Evolutionary conservation across 768 basidiomycete genomes (phyloP).

Genomic region (Strobilomyces echinocephalus): DNA sequence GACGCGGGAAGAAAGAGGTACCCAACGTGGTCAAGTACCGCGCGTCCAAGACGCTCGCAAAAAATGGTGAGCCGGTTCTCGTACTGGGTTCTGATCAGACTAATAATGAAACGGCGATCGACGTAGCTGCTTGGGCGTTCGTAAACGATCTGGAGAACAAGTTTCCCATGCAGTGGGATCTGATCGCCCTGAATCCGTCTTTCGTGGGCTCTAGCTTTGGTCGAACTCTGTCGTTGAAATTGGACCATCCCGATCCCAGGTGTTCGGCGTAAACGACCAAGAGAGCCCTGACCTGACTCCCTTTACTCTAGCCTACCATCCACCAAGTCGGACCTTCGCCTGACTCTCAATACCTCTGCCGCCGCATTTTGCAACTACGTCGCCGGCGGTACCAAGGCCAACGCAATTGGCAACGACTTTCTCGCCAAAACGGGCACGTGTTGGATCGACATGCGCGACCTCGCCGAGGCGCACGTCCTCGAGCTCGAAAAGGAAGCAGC

Average conservation of each 20-base stretch:
- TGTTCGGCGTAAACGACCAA: slow-evolving; percentile 29
- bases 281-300: slow-evolving; percentile 14
- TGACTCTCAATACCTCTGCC: slow-evolving; percentile 38
- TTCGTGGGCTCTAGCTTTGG: slow-evolving; percentile 21
- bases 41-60: slow-evolving; percentile 62
- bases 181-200: slow-evolving; percentile 39
- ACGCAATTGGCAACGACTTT: slow-evolving; percentile 23
- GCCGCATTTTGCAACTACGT: slow-evolving; percentile 33
- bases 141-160: slow-evolving; percentile 29
- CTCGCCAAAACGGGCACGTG: slow-evolving; percentile 21
- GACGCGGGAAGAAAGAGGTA: slow-evolving; percentile 33
- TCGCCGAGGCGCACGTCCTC: slow-evolving; percentile 48
- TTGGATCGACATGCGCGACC: slow-evolving; percentile 54
- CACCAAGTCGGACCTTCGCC: slow-evolving; percentile 34
- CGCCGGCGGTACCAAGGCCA: slow-evolving; percentile 17
- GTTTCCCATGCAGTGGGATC: slow-evolving; percentile 33
- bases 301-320: slow-evolving; percentile 14
- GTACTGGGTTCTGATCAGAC: not conserved
- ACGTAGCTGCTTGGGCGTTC: slow-evolving; percentile 15
- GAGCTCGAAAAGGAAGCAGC: slow-evolving; percentile 51
- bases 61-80: slow-evolving; percentile 38
- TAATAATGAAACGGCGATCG: slow-evolving; percentile 7
- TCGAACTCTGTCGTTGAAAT: no score
- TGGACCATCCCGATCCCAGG: slow-evolving; percentile 9
- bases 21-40: slow-evolving; percentile 40